Percentiles rank a stretch among this genome's conserved stretches.
phyloP scores from a whole-genome alignment of 139 green algal genomes.

The Picochlorum costavermella region DNA sequence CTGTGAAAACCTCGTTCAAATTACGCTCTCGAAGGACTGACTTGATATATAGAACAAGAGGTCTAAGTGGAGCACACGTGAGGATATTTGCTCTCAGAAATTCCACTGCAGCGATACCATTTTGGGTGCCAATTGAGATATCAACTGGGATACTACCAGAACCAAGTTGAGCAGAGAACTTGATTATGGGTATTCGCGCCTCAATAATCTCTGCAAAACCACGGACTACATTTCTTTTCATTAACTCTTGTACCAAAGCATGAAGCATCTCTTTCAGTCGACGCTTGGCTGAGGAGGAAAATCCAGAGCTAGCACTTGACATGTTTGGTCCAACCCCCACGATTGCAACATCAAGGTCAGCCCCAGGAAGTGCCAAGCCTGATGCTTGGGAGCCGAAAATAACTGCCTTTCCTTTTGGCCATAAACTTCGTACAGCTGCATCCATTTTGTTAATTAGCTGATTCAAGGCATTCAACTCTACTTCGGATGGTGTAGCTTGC shows the following conservation, averaged over 20 bases:
- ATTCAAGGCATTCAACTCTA: constrained; percentile 8
- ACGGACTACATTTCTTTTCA: constrained; percentile 4
- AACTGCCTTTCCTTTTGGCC: constrained; percentile 37
- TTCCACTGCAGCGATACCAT: constrained; percentile 51
- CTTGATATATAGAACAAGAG: constrained; percentile 63
- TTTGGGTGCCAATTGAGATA: constrained; percentile 60
- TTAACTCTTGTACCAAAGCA: constrained; percentile 29
- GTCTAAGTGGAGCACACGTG: constrained; percentile 45
- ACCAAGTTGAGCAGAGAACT: constrained; percentile 28
- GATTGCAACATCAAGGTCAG: constrained; percentile 65
- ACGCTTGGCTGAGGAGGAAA: constrained; percentile 14
- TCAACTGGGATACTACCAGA: constrained; percentile 35
- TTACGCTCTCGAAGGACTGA: constrained; percentile 38
- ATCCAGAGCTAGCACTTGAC: constrained; percentile 23
- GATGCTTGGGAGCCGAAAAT: constrained; percentile 65
- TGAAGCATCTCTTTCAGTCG: constrained; percentile 20
- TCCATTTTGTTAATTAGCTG: constrained; percentile 25
- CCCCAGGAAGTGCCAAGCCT: constrained; percentile 56
- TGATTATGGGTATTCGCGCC: constrained; percentile 67
- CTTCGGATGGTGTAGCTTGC: constrained; percentile 22
- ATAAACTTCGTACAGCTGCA: constrained; percentile 27
- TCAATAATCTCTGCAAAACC: constrained; percentile 32
- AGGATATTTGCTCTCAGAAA: constrained; percentile 41
- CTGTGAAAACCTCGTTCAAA: constrained; percentile 66
- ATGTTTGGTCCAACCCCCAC: constrained; percentile 32